A percentile compares a stretch with the other conserved stretches of the same genome.
Conservation (phyloP, 306 rosid species). For the Phaseolus lunatus region DNA sequence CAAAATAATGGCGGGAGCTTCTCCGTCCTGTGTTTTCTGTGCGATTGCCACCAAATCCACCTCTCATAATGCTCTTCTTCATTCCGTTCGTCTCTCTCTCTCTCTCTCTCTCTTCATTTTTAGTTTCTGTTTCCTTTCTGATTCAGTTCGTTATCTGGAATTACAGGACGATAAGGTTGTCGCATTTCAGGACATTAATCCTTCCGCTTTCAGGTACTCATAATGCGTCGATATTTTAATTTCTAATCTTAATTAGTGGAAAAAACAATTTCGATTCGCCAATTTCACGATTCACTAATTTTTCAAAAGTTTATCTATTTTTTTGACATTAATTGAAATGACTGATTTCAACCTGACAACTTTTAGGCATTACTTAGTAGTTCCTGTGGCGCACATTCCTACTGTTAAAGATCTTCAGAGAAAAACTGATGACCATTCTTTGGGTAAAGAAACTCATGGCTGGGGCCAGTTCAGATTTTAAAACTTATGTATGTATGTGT, state of each 20-base stretch:
- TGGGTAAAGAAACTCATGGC: constrained; percentile 59
- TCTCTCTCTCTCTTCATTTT: not conserved
- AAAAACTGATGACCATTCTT: constrained; percentile 60
- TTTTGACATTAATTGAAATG: not conserved
- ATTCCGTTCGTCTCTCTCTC: constrained; percentile 52
- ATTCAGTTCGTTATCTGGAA: constrained; percentile 31
- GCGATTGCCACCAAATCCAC: constrained; percentile 52
- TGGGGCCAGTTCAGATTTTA: constrained; percentile 21
- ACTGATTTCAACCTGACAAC: constrained; percentile 22
- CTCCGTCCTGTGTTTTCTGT: constrained; percentile 64
- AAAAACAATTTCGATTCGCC: constrained; percentile 11
- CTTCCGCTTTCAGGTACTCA: constrained; percentile 71
- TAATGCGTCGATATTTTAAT: not conserved
- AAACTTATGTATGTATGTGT: not conserved
- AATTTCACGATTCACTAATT: not conserved
- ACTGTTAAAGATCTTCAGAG: constrained; percentile 67
- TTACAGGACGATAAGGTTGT: constrained; percentile 70
- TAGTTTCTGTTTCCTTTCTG: constrained; percentile 20
- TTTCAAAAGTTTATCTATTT: not conserved
- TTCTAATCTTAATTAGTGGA: not conserved
- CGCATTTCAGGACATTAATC: constrained; percentile 66
- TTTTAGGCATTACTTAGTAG: constrained; percentile 81
- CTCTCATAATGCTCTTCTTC: constrained; percentile 49
- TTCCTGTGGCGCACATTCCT: constrained; percentile 73
- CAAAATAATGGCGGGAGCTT: constrained; percentile 58